phyloP scores from a whole-genome alignment of 2,329 filamentous ascomycete genomes.

The Ophiocordyceps camponoti-rufipedis region DNA sequence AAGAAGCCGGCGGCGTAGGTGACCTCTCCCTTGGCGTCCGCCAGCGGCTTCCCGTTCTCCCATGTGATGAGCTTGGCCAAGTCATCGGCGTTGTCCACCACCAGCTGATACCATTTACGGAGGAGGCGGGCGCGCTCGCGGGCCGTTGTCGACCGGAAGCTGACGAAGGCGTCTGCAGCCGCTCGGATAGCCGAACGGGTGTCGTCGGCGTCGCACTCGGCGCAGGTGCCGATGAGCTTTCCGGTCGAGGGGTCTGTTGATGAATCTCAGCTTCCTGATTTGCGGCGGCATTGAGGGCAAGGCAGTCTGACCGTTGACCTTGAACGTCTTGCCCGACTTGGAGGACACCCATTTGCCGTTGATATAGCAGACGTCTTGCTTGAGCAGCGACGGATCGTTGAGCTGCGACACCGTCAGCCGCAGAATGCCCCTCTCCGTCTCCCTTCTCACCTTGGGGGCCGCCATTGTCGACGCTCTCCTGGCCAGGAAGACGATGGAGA shows the following conservation, averaged over 20 bases:
- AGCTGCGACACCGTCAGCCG: conserved; percentile 27
- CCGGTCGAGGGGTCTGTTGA: conserved; percentile 65
- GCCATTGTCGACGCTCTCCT: conserved; percentile 27
- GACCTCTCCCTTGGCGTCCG: conserved; percentile 56
- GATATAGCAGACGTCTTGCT: conserved; percentile 65
- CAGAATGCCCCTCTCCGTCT: neutral
- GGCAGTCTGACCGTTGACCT: conserved; percentile 44
- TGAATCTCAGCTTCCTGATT: neutral
- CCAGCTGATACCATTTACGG: conserved; percentile 65
- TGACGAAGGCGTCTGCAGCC: conserved; percentile 57
- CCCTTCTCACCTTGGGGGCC: conserved; percentile 19
- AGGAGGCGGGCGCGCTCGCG: conserved; percentile 59
- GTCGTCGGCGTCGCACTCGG: conserved; percentile 68
- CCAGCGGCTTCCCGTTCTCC: conserved; percentile 76
- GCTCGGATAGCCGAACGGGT: conserved; percentile 67
- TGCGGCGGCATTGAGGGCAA: conserved; percentile 6
- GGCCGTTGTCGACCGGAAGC: conserved; percentile 53
- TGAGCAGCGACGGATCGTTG: conserved; percentile 66
- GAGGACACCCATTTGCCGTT: conserved; percentile 86
- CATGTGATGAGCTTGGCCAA: conserved; percentile 69
- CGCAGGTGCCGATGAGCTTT: conserved; percentile 61
- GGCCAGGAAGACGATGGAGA: conserved; percentile 9
- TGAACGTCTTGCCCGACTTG: conserved; percentile 78
- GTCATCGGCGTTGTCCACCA: conserved; percentile 63
- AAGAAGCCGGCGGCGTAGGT: conserved; percentile 58